These are phyloP conservation scores for Ophiocordyceps robertsii DNA, from an alignment of 2,329 filamentous ascomycete species.

Conservation along the genomic window DNA sequence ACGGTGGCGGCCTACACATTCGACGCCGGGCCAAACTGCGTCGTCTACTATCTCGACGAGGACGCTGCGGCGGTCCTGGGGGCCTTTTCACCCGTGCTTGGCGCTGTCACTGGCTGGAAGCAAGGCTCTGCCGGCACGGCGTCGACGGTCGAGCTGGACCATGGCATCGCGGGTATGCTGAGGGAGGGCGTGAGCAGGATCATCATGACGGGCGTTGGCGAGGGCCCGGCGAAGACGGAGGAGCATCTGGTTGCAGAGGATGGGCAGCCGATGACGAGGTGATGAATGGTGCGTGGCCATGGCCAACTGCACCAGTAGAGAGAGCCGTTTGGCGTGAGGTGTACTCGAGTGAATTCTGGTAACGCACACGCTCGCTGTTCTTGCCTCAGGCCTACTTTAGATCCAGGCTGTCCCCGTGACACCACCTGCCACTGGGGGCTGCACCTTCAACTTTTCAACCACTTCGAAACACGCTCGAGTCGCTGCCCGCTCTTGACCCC, in stretches of 20 bases:
- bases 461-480: too few species aligned
- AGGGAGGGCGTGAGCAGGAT: slow-evolving; percentile 74
- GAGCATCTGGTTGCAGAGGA: slow-evolving; percentile 61
- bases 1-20: slow-evolving; percentile 90
- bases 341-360: too few species aligned
- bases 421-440: too few species aligned
- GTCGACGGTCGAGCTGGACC: slow-evolving; percentile 46
- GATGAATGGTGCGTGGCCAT: not conserved
- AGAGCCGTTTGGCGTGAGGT: not conserved
- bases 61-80: slow-evolving; percentile 62
- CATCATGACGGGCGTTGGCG: slow-evolving; percentile 83
- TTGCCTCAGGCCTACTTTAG: too few species aligned
- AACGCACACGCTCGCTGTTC: too few species aligned
- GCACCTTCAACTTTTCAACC: too few species aligned
- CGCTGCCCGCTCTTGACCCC: too few species aligned
- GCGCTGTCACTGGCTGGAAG: slow-evolving; percentile 59
- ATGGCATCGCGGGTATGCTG: slow-evolving; percentile 50
- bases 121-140: slow-evolving; percentile 38
- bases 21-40: slow-evolving; percentile 91
- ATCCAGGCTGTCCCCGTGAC: too few species aligned
- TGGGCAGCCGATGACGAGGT: slow-evolving; percentile 30
- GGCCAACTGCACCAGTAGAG: not conserved
- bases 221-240: slow-evolving; percentile 71
- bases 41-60: slow-evolving; percentile 86
- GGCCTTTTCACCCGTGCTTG: slow-evolving; percentile 57